phyloP scores from a whole-genome alignment of 1,139 yeast species.

The Pichiaceae sp. region DNA sequence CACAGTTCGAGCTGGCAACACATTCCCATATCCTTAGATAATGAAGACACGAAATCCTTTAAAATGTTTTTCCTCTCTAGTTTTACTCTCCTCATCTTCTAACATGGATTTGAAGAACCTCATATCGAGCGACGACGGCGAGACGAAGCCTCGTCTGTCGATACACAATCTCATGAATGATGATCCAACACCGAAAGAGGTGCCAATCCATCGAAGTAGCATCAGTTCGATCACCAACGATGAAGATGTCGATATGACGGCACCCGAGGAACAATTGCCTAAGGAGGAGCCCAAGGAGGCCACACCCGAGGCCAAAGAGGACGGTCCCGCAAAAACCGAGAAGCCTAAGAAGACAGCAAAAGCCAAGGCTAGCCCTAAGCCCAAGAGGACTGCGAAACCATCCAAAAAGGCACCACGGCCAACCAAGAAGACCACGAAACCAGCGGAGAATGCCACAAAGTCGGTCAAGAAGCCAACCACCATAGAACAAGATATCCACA shows the following conservation, averaged over 20 bases:
- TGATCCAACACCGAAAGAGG: conserved; percentile 7
- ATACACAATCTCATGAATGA: conserved; percentile 28
- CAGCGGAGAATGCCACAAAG: neutral
- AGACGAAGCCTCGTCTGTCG: conserved; percentile 20
- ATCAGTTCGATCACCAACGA: conserved; percentile 42
- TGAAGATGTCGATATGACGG: conserved; percentile 33
- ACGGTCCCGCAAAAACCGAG: neutral
- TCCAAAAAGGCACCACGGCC: conserved; percentile 1
- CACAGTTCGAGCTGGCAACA: conserved; percentile 8
- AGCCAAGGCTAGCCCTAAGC: conserved; percentile 5
- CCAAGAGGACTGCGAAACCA: conserved; percentile 1
- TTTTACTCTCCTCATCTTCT: neutral
- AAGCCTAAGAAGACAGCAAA: neutral
- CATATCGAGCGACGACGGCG: conserved; percentile 18
- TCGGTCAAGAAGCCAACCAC: conserved; percentile 2
- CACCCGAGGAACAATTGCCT: conserved; percentile 8
- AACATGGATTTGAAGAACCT: conserved; percentile 21
- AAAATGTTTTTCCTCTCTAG: neutral
- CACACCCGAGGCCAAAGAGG: neutral
- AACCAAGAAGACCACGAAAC: neutral
- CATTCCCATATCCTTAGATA: conserved; percentile 10
- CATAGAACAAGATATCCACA: conserved; percentile 20
- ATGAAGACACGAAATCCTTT: neutral
- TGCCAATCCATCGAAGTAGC: conserved; percentile 27
- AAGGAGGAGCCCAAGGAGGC: neutral